Conservation (phyloP, 1,284 basidiomycete species). For the Anthracocystis panici-leucophaei region DNA sequence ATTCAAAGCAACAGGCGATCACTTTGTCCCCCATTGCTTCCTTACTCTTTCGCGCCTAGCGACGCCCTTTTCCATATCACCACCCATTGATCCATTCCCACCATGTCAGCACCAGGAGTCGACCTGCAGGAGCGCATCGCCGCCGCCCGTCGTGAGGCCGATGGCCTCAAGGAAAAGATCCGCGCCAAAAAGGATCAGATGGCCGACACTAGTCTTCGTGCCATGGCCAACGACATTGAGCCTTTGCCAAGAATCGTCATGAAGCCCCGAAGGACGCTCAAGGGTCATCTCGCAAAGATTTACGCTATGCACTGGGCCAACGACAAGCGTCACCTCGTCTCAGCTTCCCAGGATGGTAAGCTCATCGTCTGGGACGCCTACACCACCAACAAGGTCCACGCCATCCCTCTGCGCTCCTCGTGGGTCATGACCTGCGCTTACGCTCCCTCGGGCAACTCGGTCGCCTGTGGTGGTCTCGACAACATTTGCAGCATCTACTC, state of each 20-base stretch:
- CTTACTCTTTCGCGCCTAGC: neutral
- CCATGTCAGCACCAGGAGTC: slow-evolving; percentile 47
- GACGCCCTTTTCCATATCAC: neutral
- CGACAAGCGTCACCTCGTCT: slow-evolving; percentile 95
- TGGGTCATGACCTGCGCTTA: slow-evolving; percentile 99
- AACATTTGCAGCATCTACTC: slow-evolving; percentile 99
- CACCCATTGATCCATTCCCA: slow-evolving; percentile 5
- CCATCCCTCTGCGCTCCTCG: slow-evolving; percentile 93
- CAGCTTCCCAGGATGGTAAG: slow-evolving; percentile 98
- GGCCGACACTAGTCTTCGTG: slow-evolving; percentile 92
- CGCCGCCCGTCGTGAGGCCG: slow-evolving; percentile 93
- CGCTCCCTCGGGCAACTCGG: slow-evolving; percentile 93
- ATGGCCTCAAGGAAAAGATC: slow-evolving; percentile 97
- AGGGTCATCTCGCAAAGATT: slow-evolving; percentile 98
- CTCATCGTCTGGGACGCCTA: slow-evolving; percentile 99
- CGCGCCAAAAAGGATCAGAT: slow-evolving; percentile 92
- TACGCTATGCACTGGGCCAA: slow-evolving; percentile 99
- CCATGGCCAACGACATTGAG: slow-evolving; percentile 96
- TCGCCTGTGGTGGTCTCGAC: slow-evolving; percentile 98
- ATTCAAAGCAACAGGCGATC: neutral
- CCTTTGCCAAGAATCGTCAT: slow-evolving; percentile 94
- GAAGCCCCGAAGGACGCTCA: slow-evolving; percentile 91
- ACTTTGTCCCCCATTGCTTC: neutral
- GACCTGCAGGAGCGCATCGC: slow-evolving; percentile 77
- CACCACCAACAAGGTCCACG: slow-evolving; percentile 99